Base-by-base conservation (phyloP, 108 stramenopile genomes). In the Cylindrotheca fusiformis region DNA sequence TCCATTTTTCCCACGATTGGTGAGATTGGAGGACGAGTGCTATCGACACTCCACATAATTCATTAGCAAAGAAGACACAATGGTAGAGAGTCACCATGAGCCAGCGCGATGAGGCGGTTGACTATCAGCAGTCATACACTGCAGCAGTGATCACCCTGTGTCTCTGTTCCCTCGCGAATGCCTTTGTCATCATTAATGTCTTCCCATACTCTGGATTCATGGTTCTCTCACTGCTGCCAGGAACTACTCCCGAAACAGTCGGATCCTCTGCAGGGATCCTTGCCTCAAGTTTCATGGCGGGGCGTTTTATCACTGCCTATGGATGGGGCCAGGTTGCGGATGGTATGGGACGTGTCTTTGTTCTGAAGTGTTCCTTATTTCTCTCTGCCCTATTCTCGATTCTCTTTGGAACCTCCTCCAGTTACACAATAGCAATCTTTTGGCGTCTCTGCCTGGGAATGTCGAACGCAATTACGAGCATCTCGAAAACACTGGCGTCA, bases 121-220 rank as follows among this genome's bases (percentile, higher is more conserved):
- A n/a, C n/a, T n/a, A n/a, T n/a, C n/a, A n/a, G n/a, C 36, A 41
- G 36, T 41, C 36, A 10, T 41, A 41, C 14, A 14, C 14, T 41
- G 36, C 10, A 14, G 6, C 36, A 10, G 36, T 41, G 6, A 14
- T 6, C 6, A 14, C 36, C 36, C 36, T 41, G 6, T 41, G 36
- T 14, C 36, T 41, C 14, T 41, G 36, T 14, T 41, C 36, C 10
- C 14, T 41, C 10, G 36, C 36, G 36, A 41, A 41, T 41, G 36
- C 36, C 6, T 41, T 41, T 14, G 36, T 41, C 10, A 41, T 87
- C 8, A 68, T 86, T 3, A 72, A 63, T 22, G 76, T 86, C 1
- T 85, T 90, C 58, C 88, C 88, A 1, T 90, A 90, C 54, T 58
- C 75, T 3, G 88, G 83, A 4, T 86, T 69, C 63, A 76, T 90